Evolutionary conservation across 2,329 filamentous ascomycete species (phyloP).

Genomic region (Aspergillus ochraceus): DNA sequence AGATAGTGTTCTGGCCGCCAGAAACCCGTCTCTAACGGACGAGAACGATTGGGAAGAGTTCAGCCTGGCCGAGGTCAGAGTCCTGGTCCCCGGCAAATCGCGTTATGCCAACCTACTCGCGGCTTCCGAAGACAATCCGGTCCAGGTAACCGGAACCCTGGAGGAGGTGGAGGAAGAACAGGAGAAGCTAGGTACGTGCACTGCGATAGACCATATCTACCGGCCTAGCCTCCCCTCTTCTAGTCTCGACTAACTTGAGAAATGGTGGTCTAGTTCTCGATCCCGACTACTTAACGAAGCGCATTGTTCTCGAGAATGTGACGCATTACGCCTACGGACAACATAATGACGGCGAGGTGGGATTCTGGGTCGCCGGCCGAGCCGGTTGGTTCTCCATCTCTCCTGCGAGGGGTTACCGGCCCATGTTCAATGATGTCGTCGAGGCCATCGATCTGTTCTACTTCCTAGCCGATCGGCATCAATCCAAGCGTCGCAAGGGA

Average conservation of each 20-base stretch:
- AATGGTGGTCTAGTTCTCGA: conserved; percentile 34
- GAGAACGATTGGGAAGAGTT: conserved; percentile 63
- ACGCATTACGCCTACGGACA: conserved; percentile 52
- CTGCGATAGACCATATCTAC: too few relatives aligned
- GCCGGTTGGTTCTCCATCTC: conserved; percentile 63
- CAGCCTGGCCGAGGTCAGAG: conserved; percentile 55
- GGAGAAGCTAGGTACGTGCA: conserved; percentile 40
- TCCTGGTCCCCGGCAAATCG: conserved; percentile 50
- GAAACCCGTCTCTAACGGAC: conserved; percentile 45
- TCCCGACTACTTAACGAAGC: conserved; percentile 39
- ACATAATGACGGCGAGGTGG: conserved; percentile 56
- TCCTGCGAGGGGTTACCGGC: conserved; percentile 54
- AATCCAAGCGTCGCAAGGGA: conserved; percentile 38
- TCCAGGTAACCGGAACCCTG: conserved; percentile 56
- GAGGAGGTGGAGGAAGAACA: conserved; percentile 47
- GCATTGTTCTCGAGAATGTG: conserved; percentile 50
- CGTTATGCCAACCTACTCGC: conserved; percentile 56
- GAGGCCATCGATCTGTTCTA: conserved; percentile 62
- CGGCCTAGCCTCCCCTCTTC: background rate
- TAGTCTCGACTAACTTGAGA: background rate
- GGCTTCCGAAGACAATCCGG: conserved; percentile 55
- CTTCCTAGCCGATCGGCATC: conserved; percentile 60
- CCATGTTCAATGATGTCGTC: conserved; percentile 56
- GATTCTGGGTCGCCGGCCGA: conserved; percentile 62
- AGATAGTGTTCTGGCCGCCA: conserved; percentile 46